Base-by-base conservation (phyloP, 176 grass and related monocot genomes). In the Carex parvula region DNA sequence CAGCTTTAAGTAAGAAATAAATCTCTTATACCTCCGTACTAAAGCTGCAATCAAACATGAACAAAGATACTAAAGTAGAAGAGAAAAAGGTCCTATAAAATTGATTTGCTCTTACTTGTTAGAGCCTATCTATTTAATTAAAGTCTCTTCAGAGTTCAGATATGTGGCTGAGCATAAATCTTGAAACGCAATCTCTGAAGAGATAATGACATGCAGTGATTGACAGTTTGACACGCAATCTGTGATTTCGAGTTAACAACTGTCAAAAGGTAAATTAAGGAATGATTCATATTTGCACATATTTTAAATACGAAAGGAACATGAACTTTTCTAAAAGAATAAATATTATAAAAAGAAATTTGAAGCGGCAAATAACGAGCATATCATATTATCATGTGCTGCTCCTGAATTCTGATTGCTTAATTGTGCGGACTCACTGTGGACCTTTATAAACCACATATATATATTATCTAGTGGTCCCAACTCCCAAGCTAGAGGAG, bases 161-260 rank as follows among this genome's bases (percentile, higher is more conserved):
- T 42, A 41, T 70, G 67, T 70, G 67, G 67, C 33, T 44, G 35
- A 20, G 67, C 67, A 70, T 44, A 14, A 42, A 42, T 41, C 66
- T 70, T 41, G 17, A 70, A 70, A 18, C n/a, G n/a, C n/a, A n/a
- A n/a, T 70, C 35, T 70, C 67, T 42, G 37, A 70, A 41, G 16
- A 70, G 67, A 62, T 62, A 62, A 62, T 70, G 67, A 70, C 67
- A 70, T 70, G 6, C 67, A 70, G 37, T 70, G 8, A 70, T 68
- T 18, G 35, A 44, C 67, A 42, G 8, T 44, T 68, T 18, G 35
- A 44, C 67, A 42, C 67, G 67, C n/a, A 70, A 70, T 70, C 67
- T 9, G 16, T 70, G 33, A 41, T 70, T 70, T 42, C 44, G 67
- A 70, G 67, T 70, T 70, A 18, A 68, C 65, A 44, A 70, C 32